Evolutionary conservation across 352 stramenopile genomes (phyloP).

Genomic region (Plasmopara halstedii): DNA sequence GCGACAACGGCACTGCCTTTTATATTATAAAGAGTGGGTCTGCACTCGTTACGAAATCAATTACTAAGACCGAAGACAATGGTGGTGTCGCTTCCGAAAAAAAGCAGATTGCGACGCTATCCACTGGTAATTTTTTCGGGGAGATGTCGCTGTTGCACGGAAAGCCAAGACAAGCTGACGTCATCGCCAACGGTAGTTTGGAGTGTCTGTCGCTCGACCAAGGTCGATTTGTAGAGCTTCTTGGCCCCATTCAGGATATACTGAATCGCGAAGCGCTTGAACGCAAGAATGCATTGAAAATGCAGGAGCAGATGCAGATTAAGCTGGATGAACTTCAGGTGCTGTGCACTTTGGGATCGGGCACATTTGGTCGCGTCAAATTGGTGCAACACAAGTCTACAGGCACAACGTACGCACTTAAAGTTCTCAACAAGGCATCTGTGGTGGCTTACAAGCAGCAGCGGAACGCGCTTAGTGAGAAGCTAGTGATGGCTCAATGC

Average conservation of each 20-base stretch:
- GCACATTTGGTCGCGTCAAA: conserved; percentile 94
- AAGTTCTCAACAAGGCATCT: conserved; percentile 91
- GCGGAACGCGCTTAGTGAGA: conserved; percentile 95
- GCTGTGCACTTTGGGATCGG: conserved; percentile 87
- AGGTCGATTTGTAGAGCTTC: conserved; percentile 76
- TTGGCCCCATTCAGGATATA: conserved; percentile 70
- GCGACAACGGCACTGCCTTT: conserved; percentile 61
- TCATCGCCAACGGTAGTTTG: conserved; percentile 61
- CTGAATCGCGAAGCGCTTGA: conserved; percentile 61
- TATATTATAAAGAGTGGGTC: conserved; percentile 79
- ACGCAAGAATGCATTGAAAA: conserved; percentile 26
- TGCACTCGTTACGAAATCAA: conserved; percentile 41
- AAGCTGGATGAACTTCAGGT: conserved; percentile 72
- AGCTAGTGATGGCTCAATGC: conserved; percentile 92
- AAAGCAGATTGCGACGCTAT: conserved; percentile 50
- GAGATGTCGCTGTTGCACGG: conserved; percentile 65
- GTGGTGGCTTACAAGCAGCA: conserved; percentile 95
- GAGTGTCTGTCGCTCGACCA: conserved; percentile 88
- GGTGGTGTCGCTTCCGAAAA: conserved; percentile 8
- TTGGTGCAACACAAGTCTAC: conserved; percentile 78
- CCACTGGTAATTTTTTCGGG: conserved; percentile 51
- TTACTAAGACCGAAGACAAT: conserved; percentile 25
- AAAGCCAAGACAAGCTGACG: conserved; percentile 49
- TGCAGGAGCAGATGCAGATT: conserved; percentile 31
- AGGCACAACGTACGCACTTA: conserved; percentile 87